These are phyloP conservation scores for Pisolithus marmoratus DNA, from an alignment of 768 basidiomycete genomes.

Conservation along the genomic window DNA sequence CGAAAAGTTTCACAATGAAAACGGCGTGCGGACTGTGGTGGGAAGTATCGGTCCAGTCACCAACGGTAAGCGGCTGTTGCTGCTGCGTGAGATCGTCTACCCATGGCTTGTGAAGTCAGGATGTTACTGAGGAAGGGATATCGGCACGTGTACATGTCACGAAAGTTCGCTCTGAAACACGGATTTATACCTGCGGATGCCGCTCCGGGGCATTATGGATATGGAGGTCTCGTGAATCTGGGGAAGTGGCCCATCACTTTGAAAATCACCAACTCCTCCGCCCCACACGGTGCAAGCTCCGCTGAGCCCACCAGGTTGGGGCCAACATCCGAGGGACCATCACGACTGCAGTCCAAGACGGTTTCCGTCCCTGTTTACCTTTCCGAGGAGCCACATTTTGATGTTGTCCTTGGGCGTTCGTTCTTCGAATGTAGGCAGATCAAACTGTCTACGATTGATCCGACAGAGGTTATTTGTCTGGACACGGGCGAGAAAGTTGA, in stretches of 20 bases:
- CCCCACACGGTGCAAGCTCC: neutral
- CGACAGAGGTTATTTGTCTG: conserved; percentile 85
- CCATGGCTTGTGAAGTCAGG: conserved; percentile 46
- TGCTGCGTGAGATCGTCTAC: neutral
- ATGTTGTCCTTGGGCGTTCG: conserved; percentile 85
- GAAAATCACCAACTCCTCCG: conserved; percentile 21
- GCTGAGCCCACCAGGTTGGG: neutral
- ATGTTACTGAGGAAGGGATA: conserved; percentile 94
- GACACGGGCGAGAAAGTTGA: conserved; percentile 91
- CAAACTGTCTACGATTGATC: conserved; percentile 75
- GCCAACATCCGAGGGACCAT: neutral
- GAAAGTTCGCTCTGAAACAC: conserved; percentile 84
- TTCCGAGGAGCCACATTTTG: conserved; percentile 93
- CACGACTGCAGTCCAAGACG: conserved; percentile 28
- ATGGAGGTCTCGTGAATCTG: conserved; percentile 80
- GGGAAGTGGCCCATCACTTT: conserved; percentile 85
- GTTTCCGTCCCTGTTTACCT: conserved; percentile 68
- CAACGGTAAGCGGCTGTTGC: conserved; percentile 50
- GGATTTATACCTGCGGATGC: conserved; percentile 86
- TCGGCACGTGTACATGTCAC: conserved; percentile 91
- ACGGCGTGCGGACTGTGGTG: conserved; percentile 88
- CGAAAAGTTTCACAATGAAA: conserved; percentile 81
- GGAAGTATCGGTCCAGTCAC: conserved; percentile 90
- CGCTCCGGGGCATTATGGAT: conserved; percentile 90
- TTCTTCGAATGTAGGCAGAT: conserved; percentile 83